These are phyloP conservation scores for Fomitopsis betulina DNA, from an alignment of 1,284 basidiomycete species.

Conservation along the genomic window DNA sequence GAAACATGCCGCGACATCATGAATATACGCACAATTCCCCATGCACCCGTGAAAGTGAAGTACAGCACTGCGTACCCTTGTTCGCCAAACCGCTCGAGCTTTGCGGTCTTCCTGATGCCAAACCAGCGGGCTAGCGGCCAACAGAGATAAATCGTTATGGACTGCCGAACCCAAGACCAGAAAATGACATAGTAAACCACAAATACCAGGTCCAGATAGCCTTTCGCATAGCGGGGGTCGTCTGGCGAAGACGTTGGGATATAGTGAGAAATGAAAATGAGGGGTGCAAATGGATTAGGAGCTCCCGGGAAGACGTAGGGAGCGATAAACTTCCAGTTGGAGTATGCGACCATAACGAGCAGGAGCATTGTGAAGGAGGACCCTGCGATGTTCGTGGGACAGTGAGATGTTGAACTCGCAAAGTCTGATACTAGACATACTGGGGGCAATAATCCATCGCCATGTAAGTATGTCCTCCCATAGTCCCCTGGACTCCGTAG, in stretches of 20 bases:
- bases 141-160: slow-evolving; percentile 66
- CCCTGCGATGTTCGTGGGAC: slow-evolving; percentile 32
- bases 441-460: slow-evolving; percentile 74
- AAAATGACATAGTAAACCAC: slow-evolving; percentile 86
- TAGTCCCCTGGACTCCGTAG: slow-evolving; percentile 30
- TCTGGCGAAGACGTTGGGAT: slow-evolving; percentile 48
- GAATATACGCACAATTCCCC: slow-evolving; percentile 67
- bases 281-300: slow-evolving; percentile 71
- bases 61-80: slow-evolving; percentile 88
- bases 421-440: slow-evolving; percentile 36
- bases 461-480: slow-evolving; percentile 44
- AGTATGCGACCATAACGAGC: slow-evolving; percentile 67
- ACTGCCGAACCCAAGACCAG: slow-evolving; percentile 89
- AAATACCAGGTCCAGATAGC: slow-evolving; percentile 79
- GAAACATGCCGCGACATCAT: neutral
- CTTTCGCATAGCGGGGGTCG: slow-evolving; percentile 72
- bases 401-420: neutral
- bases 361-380: slow-evolving; percentile 72
- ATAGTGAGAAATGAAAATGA: slow-evolving; percentile 79
- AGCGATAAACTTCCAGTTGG: slow-evolving; percentile 63
- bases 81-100: slow-evolving; percentile 84
- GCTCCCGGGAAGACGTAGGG: slow-evolving; percentile 45
- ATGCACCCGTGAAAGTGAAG: slow-evolving; percentile 64
- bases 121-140: slow-evolving; percentile 68
- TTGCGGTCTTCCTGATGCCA: slow-evolving; percentile 63